Base-by-base conservation (phyloP, 768 basidiomycete species). In the Tulasnella calospora region DNA sequence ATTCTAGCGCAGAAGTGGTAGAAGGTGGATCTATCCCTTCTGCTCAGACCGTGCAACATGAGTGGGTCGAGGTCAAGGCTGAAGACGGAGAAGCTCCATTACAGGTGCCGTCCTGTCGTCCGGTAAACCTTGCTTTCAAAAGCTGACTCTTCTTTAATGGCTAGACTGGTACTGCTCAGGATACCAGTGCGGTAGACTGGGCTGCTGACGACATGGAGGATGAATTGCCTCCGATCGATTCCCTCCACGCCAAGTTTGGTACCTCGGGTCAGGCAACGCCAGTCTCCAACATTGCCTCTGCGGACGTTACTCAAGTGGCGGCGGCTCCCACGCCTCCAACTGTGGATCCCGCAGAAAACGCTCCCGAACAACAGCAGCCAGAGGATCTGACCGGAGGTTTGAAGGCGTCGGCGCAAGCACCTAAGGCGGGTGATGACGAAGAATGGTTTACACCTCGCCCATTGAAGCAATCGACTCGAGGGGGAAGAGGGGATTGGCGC, bases 131-230 rank as follows among this genome's bases (percentile, higher is more conserved):
- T 17, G 27, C 30, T 35, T 33, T 27, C 30, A 9, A 27, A 35
- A 5, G 33, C 19, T 67, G 30, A 67, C 33, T 7, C 23, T 10
- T 67, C 27, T 5, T 17, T 35, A 12, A 35, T 9, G 17, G 8
- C 27, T 17, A 67, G 61, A 27, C 61, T 27, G 15, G 61, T 67
- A 35, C 61, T 27, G 74, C 35, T 38, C 46, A 75, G 27, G 61
- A 67, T 67, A 55, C 73, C 12, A 51, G 61, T 76, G 61, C 89
- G 36, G 87, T 95, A 77, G 91, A 95, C 83, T 95, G 94, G 94
- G 92, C 80, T n/a, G 80, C 94, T 21, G 92, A 94, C 78, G 92
- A 94, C 77, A 92, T 93, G n/a, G 91, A 92, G 80, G 89, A 87
- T 23, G 92, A 89, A 7, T 88, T 95, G 21, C 94, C 94, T n/a